A percentile compares a stretch with the other conserved stretches of the same genome.
Evolutionary conservation across 805 yeast genomes (phyloP).

Genomic region (Cyberlindnera subsufficiens): DNA sequence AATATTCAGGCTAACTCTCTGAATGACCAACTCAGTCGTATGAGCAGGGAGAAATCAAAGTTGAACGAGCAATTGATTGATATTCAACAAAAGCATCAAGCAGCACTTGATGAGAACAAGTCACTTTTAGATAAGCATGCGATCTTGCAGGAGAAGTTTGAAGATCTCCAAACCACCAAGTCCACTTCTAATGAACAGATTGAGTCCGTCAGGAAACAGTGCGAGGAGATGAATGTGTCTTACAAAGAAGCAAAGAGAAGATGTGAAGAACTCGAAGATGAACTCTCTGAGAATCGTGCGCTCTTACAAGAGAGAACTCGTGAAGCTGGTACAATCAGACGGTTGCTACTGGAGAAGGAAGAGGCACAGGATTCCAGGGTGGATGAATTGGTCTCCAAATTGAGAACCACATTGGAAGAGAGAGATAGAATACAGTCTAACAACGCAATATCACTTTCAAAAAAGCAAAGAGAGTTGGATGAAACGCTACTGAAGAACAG

Average conservation of each 20-base stretch:
- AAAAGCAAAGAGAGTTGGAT: slow-evolving; percentile 61
- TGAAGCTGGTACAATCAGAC: slow-evolving; percentile 69
- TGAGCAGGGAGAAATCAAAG: slow-evolving; percentile 30
- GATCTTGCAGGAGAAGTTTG: slow-evolving; percentile 33
- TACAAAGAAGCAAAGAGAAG: slow-evolving; percentile 57
- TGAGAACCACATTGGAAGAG: slow-evolving; percentile 52
- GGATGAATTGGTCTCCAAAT: slow-evolving; percentile 49
- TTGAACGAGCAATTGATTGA: slow-evolving; percentile 33
- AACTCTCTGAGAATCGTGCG: slow-evolving; percentile 67
- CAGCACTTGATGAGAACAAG: slow-evolving; percentile 34
- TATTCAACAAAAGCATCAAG: slow-evolving; percentile 30
- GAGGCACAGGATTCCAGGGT: slow-evolving; percentile 44
- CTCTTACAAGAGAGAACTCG: slow-evolving; percentile 75
- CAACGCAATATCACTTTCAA: slow-evolving; percentile 40
- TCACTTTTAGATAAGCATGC: slow-evolving; percentile 34
- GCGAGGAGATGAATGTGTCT: slow-evolving; percentile 66
- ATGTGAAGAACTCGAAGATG: slow-evolving; percentile 71
- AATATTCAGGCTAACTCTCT: slow-evolving; percentile 27
- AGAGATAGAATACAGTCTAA: slow-evolving; percentile 55
- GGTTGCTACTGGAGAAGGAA: slow-evolving; percentile 64
- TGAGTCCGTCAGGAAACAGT: slow-evolving; percentile 53
- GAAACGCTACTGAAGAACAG: slow-evolving; percentile 43
- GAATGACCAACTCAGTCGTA: slow-evolving; percentile 25
- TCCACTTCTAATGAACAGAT: slow-evolving; percentile 34
- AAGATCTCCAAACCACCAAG: slow-evolving; percentile 30